Conservation (phyloP, 2,329 filamentous ascomycete genomes). For the Xenoacremonium recifei region DNA sequence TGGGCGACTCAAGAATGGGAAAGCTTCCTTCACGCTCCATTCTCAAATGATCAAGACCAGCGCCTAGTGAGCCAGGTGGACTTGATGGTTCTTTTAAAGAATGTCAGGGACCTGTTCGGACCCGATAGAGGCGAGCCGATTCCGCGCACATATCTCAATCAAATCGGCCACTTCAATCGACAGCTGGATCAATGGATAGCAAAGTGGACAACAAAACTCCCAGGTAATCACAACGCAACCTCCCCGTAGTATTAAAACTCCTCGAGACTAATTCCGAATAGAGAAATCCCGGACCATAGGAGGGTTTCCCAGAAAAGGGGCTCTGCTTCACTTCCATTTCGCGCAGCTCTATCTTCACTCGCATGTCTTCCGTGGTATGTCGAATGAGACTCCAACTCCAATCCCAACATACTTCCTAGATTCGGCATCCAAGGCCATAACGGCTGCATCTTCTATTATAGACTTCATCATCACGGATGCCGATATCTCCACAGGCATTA, state of each 20-base stretch:
- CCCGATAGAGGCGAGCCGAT: constrained; percentile 53
- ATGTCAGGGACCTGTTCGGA: constrained; percentile 55
- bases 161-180: constrained; percentile 35
- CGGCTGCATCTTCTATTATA: constrained; percentile 42
- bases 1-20: constrained; percentile 57
- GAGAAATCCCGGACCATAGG: constrained; percentile 39
- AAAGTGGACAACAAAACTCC: constrained; percentile 33
- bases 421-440: constrained; percentile 29
- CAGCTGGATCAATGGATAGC: constrained; percentile 39
- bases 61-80: constrained; percentile 58
- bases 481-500: constrained; percentile 38
- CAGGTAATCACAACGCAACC: constrained; percentile 22
- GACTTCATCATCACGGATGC: constrained; percentile 42
- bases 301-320: constrained; percentile 39
- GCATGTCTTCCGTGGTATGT: constrained; percentile 38
- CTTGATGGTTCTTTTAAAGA: constrained; percentile 55
- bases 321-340: constrained; percentile 40
- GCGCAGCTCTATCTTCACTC: constrained; percentile 42
- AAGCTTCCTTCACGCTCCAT: constrained; percentile 49
- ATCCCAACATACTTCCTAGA: constrained; percentile 35
- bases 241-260: fast-evolving
- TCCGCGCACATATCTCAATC: constrained; percentile 50
- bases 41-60: constrained; percentile 53
- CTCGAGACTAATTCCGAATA: constrained; percentile 6
- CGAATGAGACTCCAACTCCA: constrained; percentile 30